These are phyloP conservation scores for Graphilbum fragrans DNA, from an alignment of 2,329 filamentous ascomycete genomes.

Conservation along the genomic window DNA sequence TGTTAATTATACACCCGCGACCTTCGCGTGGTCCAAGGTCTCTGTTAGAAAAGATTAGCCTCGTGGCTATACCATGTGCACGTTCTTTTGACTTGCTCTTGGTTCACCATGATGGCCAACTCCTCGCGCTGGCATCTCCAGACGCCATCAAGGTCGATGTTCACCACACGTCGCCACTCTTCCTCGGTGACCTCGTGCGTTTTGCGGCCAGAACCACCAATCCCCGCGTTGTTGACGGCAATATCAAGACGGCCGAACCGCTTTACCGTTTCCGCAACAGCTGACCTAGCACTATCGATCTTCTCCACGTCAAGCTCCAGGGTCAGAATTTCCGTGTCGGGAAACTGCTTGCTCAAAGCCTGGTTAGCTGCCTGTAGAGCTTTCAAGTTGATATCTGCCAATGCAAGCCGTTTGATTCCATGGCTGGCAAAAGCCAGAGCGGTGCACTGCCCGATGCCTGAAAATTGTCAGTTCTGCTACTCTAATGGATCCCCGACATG, in stretches of 20 bases:
- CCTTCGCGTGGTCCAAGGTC: conserved; percentile 21
- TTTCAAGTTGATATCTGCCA: conserved; percentile 30
- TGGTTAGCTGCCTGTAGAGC: conserved; percentile 18
- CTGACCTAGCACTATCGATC: conserved; percentile 27
- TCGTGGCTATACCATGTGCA: not conserved
- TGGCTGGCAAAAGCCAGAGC: conserved; percentile 33
- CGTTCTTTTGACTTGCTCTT: conserved; percentile 23
- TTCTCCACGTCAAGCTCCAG: conserved; percentile 33
- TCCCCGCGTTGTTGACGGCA: conserved; percentile 43
- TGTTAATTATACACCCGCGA: conserved; percentile 41
- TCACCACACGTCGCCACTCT: conserved; percentile 37
- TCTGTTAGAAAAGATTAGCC: conserved; percentile 11
- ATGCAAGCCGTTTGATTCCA: conserved; percentile 31
- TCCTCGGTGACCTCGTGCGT: conserved; percentile 33
- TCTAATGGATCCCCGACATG: not conserved
- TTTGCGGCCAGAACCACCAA: conserved; percentile 25
- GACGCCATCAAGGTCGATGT: conserved; percentile 42
- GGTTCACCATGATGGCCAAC: conserved; percentile 35
- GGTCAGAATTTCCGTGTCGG: conserved; percentile 19
- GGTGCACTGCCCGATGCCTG: conserved; percentile 35
- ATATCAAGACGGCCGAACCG: conserved; percentile 42
- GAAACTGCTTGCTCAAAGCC: conserved; percentile 22
- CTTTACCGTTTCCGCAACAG: conserved; percentile 25
- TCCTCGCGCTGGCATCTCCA: conserved; percentile 45
- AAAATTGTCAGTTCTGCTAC: not conserved